Evolutionary conservation across 345 rosid genomes (phyloP).

Genomic region (Aquilaria malaccensis): DNA sequence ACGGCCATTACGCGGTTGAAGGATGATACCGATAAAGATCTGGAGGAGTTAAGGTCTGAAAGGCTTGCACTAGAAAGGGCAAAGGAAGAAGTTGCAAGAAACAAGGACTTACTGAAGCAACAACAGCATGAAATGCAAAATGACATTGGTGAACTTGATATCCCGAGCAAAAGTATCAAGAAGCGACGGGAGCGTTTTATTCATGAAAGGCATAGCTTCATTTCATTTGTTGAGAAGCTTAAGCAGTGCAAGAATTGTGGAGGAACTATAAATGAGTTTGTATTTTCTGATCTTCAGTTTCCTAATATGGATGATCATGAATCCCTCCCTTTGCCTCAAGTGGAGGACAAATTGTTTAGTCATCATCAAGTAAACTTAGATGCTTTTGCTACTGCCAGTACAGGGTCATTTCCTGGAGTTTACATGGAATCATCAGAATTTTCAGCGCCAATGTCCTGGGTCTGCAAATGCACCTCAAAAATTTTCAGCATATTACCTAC

Average conservation of each 20-base stretch:
- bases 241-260: slow-evolving; percentile 32
- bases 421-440: slow-evolving; percentile 25
- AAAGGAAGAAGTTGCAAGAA: too few species aligned
- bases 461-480: slow-evolving; percentile 54
- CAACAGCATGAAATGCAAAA: slow-evolving; percentile 7
- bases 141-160: slow-evolving; percentile 59
- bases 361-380: slow-evolving; percentile 18
- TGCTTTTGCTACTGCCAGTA: slow-evolving; percentile 25
- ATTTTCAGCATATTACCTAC: slow-evolving; percentile 55
- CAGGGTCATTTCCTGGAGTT: slow-evolving; percentile 25
- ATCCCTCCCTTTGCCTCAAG: slow-evolving; percentile 21
- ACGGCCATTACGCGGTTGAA: slow-evolving; percentile 29
- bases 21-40: slow-evolving; percentile 42
- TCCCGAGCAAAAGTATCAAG: slow-evolving; percentile 47
- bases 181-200: slow-evolving; percentile 43
- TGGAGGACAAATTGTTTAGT: slow-evolving; percentile 26
- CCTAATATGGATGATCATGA: slow-evolving; percentile 37
- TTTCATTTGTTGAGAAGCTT: slow-evolving; percentile 36
- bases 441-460: slow-evolving; percentile 42
- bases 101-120: too few species aligned
- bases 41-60: slow-evolving; percentile 41
- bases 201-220: slow-evolving; percentile 44
- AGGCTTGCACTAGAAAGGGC: slow-evolving; percentile 21
- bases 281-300: slow-evolving; percentile 45
- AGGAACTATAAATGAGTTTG: slow-evolving; percentile 44